Base-by-base conservation (phyloP, 2,329 filamentous ascomycete species). In the Chalara sp. region DNA sequence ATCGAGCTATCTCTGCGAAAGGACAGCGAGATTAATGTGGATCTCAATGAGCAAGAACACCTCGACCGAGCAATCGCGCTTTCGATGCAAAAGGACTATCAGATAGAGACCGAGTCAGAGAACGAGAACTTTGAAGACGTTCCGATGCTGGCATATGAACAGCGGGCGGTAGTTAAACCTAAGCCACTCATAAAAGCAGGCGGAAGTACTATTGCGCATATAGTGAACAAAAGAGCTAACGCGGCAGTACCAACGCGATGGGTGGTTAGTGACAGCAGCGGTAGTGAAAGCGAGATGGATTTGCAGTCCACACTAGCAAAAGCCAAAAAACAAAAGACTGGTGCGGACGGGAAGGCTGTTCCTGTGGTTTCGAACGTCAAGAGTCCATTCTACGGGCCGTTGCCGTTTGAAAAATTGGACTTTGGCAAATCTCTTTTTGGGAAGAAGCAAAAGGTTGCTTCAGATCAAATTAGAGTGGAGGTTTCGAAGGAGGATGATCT, bases 321-420 rank as follows among this genome's bases (percentile, higher is more conserved):
- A 55, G 86, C 87, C 21, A 83, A 85, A 52, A 80, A 78, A 57
- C 73, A 76, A 52, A 80, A 81, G 63, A 76, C 75, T 40, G 57
- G 65, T 3, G 64, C 66, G 41, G 65, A 66, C 13, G 66, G 48
- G 11, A 47, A 67, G 45, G 57, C 65, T 30, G 62, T 67, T 4
- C 65, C 70, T 21, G 61, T 71, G 3, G 62, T 68, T n/a, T 66
- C 76, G 7, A 82, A 80, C 46, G 73, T 77, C 35, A 80, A 79
- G 57, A 81, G 82, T 58, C 75, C 80, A 3, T 87, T 95, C 62
- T 80, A 81, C 57, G 92, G 92, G 0, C 89, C 91, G 0, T 68
- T 99, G 5, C 93, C 93, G 0, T 99, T 99, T 62, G 90, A 96
- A 59, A 92, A 89, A 63, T 75, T 96, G 1, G 82, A 86, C 43